Evolutionary conservation across 2,329 filamentous ascomycete genomes (phyloP), one percentile per base, ranked within the genome.

Genomic region (Ploettnerulaceae sp.): DNA sequence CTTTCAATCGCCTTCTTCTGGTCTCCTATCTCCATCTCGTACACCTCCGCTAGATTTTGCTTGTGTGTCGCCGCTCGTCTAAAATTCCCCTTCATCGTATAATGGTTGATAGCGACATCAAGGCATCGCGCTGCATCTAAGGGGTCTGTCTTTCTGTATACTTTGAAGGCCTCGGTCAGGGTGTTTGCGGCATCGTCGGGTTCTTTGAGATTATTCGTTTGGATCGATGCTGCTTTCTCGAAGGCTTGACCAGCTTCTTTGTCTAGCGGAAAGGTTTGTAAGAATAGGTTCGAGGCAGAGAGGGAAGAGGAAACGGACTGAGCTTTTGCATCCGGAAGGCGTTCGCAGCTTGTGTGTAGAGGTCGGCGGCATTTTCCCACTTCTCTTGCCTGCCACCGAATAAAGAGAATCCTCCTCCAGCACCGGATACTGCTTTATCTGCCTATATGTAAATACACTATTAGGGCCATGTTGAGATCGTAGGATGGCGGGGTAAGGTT

Each of bases 151-250:
- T 89, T 94, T 61, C 84, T 79, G 71, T 96, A 97, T 50, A 89
- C 85, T 73, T 97, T 96, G 77, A 90, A 97, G 42, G 93, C 93
- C 66, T 97, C 90, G 61, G 84, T 80, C 51, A 89, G 73, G 37
- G 85, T 84, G 69, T 95, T 94, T 54, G 91, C 90, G 37, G 89
- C 89, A 64, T 97, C 93, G 65, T 95, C 88, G 32, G 86, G 87
- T 64, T 97, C 90, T 64, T 89, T 94, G 40, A 97, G 77, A 60
- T 90, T 83, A 56, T 82, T 76, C 39, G 72, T 78, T 67, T 95
- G 88, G 49, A 97, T 82, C 33, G 77, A 68, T n/a, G 89, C 91
- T 9, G 89, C 89, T 66, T 83, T 79, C 66, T 95, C 89, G 57
- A 95, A 95, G 9, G 89, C 83, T 61, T 85, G 77, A 17, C 89